Percentiles rank a stretch among this genome's conserved stretches.
Evolutionary conservation across 2,329 filamentous ascomycete species (phyloP).

Genomic region (Pseudofabraea citricarpa): DNA sequence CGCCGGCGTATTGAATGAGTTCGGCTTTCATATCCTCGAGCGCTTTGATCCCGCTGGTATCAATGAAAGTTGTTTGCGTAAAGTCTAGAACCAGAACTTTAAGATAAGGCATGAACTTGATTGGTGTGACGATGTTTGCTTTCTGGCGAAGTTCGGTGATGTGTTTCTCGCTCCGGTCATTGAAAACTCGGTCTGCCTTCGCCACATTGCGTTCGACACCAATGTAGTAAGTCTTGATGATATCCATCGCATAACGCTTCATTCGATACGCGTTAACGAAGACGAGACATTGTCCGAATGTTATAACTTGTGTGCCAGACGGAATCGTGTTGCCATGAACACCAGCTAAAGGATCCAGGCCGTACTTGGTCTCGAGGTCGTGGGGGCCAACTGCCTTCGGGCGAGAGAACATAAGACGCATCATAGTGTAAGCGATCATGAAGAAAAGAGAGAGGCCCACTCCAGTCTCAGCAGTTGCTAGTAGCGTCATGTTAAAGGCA

Average conservation of each 20-base stretch:
- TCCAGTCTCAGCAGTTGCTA: slow-evolving; percentile 54
- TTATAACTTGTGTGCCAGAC: slow-evolving; percentile 13
- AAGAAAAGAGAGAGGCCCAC: slow-evolving; percentile 10
- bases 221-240: slow-evolving; percentile 8
- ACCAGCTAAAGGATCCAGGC: slow-evolving; percentile 5
- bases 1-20: slow-evolving; percentile 2
- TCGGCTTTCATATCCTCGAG: slow-evolving; percentile 5
- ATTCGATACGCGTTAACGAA: slow-evolving; percentile 15
- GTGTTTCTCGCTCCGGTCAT: slow-evolving; percentile 9
- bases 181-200: slow-evolving; percentile 8
- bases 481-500: slow-evolving; percentile 59
- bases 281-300: slow-evolving; percentile 9
- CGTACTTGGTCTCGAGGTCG: slow-evolving; percentile 13
- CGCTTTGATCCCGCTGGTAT: slow-evolving; percentile 1
- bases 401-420: slow-evolving; percentile 15
- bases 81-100: slow-evolving; percentile 8
- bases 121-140: slow-evolving; percentile 7
- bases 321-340: slow-evolving; percentile 10
- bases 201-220: slow-evolving; percentile 3
- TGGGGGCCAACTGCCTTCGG: slow-evolving; percentile 3
- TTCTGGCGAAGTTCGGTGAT: slow-evolving; percentile 7
- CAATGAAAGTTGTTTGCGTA: slow-evolving; percentile 5
- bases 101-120: slow-evolving; percentile 1
- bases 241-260: slow-evolving; percentile 12
- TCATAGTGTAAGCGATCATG: slow-evolving; percentile 12